A percentile compares a stretch with the other conserved stretches of the same genome.
These are phyloP conservation scores for Deuterostichococcus epilithicus DNA, from an alignment of 139 green algal species.

Conservation along the genomic window DNA sequence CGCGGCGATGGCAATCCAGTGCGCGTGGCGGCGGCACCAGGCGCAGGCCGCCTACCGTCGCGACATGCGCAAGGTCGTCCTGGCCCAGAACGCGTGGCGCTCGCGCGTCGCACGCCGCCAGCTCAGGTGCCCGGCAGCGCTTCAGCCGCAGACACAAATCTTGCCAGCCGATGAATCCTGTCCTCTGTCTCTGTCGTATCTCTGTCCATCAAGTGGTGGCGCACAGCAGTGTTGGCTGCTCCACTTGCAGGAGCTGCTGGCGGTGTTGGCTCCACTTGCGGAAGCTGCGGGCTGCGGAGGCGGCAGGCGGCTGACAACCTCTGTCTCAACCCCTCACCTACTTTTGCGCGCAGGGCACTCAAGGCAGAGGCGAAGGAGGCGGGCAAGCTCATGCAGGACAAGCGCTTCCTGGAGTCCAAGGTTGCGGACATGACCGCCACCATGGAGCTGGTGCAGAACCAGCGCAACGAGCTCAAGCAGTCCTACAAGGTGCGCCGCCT, in stretches of 20 bases:
- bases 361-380: slow-evolving; percentile 63
- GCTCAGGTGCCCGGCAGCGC: slow-evolving; percentile 37
- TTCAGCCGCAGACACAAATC: slow-evolving; percentile 42
- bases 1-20: slow-evolving; percentile 60
- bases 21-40: slow-evolving; percentile 35
- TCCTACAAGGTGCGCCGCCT: slow-evolving; percentile 33
- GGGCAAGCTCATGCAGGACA: slow-evolving; percentile 81
- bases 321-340: too few species aligned
- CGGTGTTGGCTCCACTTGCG: too few species aligned
- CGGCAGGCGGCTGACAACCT: too few species aligned
- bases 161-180: slow-evolving; percentile 2
- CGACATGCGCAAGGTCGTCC: slow-evolving; percentile 26
- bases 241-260: too few species aligned
- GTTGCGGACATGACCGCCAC: slow-evolving; percentile 65
- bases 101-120: slow-evolving; percentile 47
- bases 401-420: slow-evolving; percentile 71
- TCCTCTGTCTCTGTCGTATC: too few species aligned
- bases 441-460: slow-evolving; percentile 74
- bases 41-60: slow-evolving; percentile 31
- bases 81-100: slow-evolving; percentile 57
- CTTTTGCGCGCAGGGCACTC: slow-evolving; percentile 33
- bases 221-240: too few species aligned
- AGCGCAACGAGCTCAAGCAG: slow-evolving; percentile 79
- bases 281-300: too few species aligned
- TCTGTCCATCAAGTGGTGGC: too few species aligned